Base-by-base conservation (phyloP, 2,329 filamentous ascomycete species). In the Hypoxylon sp. region DNA sequence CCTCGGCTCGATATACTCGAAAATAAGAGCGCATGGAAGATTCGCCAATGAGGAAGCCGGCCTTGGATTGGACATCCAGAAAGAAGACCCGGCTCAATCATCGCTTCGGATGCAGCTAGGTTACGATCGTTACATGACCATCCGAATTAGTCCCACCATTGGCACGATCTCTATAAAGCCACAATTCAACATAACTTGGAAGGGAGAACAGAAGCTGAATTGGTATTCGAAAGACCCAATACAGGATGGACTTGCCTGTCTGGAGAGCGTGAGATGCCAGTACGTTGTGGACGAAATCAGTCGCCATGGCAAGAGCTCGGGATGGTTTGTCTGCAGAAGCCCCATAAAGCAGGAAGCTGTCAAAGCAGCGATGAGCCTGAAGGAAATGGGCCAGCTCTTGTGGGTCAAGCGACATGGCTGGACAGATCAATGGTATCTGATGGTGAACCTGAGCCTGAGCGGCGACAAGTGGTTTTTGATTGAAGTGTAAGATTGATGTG, bases 401-500 rank as follows among this genome's bases (percentile, higher is more conserved):
- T 89, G 91, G 73, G 86, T 95, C 57, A 83, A 80, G 63, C 86
- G 85, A 62, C 76, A 76, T 50, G 84, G 82, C n/a, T 96, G 92
- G 90, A 78, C 78, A 7, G 67, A 80, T 9, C 75, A 81, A 42
- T 96, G 90, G 89, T 83, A 86, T 56, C 73, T 95, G 27, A 85
- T 86, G 59, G 79, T 88, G 34, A 84, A 84, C 42, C 79, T 91
- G 67, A 86, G 87, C 66, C 77, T 89, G 65, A 78, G 80, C 63
- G 89, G 90, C 43, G 89, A 94, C 66, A 80, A 80, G 55, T 96
- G 90, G 89, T 92, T 87, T 84, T 74, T 92, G 52, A 75, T 90
- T 44, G 80, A 87, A 69, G 69, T 83, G 79, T 85, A 73, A 73
- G 80, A n/a, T n/a, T n/a, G n/a, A n/a, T n/a, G n/a, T n/a, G n/a